Evolutionary conservation across 441 rosid species (phyloP), one percentile per base, ranked within the genome.

Genomic region (Omphalea diandra): DNA sequence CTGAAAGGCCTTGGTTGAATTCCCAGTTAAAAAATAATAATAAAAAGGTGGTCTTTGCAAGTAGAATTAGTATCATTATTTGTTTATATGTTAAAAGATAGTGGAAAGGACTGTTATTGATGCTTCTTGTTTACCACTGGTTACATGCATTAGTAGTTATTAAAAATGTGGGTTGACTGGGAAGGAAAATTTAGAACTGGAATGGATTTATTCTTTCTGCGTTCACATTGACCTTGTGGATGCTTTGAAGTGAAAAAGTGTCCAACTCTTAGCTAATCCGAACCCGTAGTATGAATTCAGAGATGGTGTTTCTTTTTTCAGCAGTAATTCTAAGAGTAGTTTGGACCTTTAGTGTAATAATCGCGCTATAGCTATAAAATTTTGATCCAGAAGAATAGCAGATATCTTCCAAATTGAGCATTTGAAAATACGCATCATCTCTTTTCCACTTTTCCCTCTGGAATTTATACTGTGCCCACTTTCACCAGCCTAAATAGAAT

Each of bases 381-480:
- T n/a, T n/a, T n/a, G n/a, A n/a, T n/a, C n/a, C n/a, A n/a, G n/a
- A n/a, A n/a, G n/a, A 4, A 32, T 31, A 17, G 7, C 40, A 32
- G 33, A 32, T 4, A 7, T 33, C 43, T 68, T 43, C 61, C 52
- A 32, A 24, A 33, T 15, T 56, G 14, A 7, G 46, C 35, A 18
- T 63, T 55, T 41, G 14, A 12, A n/a, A 53, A 17, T 41, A 14
- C 29, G 12, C 11, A 57, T 67, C 70, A 80, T 77, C n/a, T 76
- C 81, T 62, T 46, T 58, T 50, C 74, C 5, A 38, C 60, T 56
- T 70, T 82, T 76, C 36, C 49, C 44, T 41, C 77, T 69, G 80
- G 88, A 87, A 84, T 82, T 65, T 83, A 82, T 84, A 64, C 90
- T 54, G 76, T 59, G 53, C 79, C 81, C 86, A 83, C 86, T 83